Evolutionary conservation across 2,329 filamentous ascomycete genomes (phyloP), one percentile per base, ranked within the genome.

Genomic region (Colletotrichum karsti): DNA sequence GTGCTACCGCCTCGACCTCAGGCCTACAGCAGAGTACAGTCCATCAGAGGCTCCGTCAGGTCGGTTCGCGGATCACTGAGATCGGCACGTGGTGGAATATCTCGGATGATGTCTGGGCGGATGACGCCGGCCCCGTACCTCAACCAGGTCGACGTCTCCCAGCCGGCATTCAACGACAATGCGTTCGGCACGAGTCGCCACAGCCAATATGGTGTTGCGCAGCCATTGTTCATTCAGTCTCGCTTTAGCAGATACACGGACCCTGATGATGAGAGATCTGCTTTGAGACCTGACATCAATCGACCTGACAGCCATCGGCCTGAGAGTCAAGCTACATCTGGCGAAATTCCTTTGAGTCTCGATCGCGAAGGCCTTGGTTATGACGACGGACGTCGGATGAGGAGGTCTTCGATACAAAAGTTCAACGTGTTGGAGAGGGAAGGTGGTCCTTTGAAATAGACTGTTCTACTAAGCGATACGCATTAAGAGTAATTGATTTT

Each of bases 181-280:
- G 53, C 44, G 2, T 67, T 67, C 7, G 60, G 22, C 8, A 24
- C 30, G 7, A n/a, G 35, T 2, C 64, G 48, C 0, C 20, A 37
- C 3, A 67, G 60, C 8, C 60, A 64, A 5, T 54, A 67, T 3
- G 64, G 51, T 13, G 60, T 67, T 4, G 37, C 53, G 5, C 64
- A 67, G 35, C 64, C 64, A 2, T 35, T 67, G 1, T 67, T 58
- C 5, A 67, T 67, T 3, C 64, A 67, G 37, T 64, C 64, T 12
- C 46, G 64, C 3, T 67, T 67, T 13, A 67, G 64, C 22, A 58
- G 60, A 10, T 67, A 67, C 1, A 67, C 64, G 7, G 64, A 67
- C 18, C 60, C 46, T 1, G 64, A 64, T 1, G 64, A 67, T 3
- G 64, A 63, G 30, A 57, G 44, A 10, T 22, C 44, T 2, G 20